Conservation (phyloP, 306 rosid genomes). For the Quercus ilex region DNA sequence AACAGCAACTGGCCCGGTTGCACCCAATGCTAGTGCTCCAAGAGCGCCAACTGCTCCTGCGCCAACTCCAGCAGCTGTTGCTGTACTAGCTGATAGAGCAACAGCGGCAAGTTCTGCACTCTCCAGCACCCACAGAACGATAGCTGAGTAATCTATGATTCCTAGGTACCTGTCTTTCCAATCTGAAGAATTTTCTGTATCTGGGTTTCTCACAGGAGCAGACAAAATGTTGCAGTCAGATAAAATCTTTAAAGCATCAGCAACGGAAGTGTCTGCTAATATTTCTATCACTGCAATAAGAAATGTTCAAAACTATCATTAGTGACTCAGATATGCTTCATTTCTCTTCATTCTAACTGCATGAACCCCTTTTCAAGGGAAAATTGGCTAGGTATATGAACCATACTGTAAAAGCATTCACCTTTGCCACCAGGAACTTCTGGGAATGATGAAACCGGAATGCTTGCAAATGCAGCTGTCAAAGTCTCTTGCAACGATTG, state of each 20-base stretch:
- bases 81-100: conserved; percentile 74
- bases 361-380: neutral
- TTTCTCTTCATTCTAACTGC: neutral
- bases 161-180: conserved; percentile 89
- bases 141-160: conserved; percentile 74
- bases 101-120: conserved; percentile 84
- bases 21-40: conserved; percentile 83
- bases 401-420: conserved; percentile 20
- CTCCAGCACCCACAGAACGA: conserved; percentile 90
- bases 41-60: conserved; percentile 77
- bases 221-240: conserved; percentile 81
- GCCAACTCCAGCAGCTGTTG: conserved; percentile 83
- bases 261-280: conserved; percentile 59
- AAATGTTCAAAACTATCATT: conserved; percentile 3
- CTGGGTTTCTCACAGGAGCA: conserved; percentile 71
- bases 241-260: conserved; percentile 64
- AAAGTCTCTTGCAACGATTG: conserved; percentile 56
- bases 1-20: conserved; percentile 77
- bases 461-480: conserved; percentile 71
- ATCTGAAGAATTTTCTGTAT: conserved; percentile 43
- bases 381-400: too few relatives aligned
- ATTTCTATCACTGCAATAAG: conserved; percentile 70
- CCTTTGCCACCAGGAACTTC: conserved; percentile 80
- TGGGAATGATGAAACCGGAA: conserved; percentile 83
- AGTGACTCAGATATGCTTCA: neutral